Conservation (phyloP, 1,139 yeast genomes). For the Waltiozyma solani region DNA sequence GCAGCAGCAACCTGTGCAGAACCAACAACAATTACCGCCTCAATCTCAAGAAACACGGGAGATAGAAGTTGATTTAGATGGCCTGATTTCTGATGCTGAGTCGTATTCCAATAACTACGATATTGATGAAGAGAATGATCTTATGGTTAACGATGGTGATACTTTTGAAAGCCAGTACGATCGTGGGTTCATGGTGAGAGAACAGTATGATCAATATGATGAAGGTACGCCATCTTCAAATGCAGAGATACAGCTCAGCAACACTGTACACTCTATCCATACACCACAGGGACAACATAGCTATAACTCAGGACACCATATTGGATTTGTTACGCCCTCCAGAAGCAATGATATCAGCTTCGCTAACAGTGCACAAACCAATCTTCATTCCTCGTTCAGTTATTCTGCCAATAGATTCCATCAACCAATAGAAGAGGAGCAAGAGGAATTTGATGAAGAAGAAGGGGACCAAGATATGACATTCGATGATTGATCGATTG, state of each 20-base stretch:
- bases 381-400: neutral
- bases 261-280: neutral
- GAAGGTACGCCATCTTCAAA: neutral
- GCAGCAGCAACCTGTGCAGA: conserved; percentile 4
- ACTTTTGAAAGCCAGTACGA: conserved; percentile 22
- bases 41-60: conserved; percentile 4
- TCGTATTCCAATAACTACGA: conserved; percentile 14
- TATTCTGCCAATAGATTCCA: neutral
- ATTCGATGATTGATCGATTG: neutral
- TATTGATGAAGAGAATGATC: conserved; percentile 17
- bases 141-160: conserved; percentile 15
- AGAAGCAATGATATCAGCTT: neutral
- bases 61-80: conserved; percentile 33
- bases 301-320: neutral
- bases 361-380: too few species aligned
- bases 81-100: conserved; percentile 36
- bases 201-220: conserved; percentile 16
- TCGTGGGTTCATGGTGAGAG: conserved; percentile 21
- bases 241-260: neutral
- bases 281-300: neutral
- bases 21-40: conserved; percentile 1
- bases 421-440: neutral
- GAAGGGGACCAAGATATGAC: neutral
- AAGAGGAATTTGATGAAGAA: neutral
- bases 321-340: neutral